A percentile compares a stretch with the other conserved stretches of the same genome.
Conservation (phyloP, 2,329 filamentous ascomycete genomes). For the Remersonia thermophila region DNA sequence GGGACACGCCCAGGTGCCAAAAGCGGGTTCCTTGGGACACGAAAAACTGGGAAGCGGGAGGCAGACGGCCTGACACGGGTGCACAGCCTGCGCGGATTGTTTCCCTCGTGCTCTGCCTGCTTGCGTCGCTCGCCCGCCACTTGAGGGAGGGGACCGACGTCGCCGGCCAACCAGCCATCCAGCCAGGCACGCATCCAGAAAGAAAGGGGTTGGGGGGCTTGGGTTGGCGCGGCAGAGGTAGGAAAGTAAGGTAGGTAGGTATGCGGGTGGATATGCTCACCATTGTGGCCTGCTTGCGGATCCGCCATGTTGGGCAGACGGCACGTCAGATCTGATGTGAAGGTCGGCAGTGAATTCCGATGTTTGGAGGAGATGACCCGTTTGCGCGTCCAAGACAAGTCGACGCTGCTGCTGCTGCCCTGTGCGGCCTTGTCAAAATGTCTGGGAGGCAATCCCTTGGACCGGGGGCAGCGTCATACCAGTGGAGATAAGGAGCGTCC, state of each 20-base stretch:
- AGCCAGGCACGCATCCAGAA: no score
- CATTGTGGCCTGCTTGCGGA: conserved; percentile 17
- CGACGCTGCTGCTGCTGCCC: conserved; percentile 1
- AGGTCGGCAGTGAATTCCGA: conserved; percentile 5
- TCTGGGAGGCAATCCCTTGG: conserved; percentile 16
- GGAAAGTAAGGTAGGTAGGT: no score
- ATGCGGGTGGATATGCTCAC: no score
- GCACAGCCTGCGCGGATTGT: no score
- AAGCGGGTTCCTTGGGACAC: conserved; percentile 6
- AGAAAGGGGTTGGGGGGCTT: no score
- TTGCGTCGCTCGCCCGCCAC: no score
- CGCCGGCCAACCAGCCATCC: no score
- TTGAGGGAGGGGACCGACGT: no score
- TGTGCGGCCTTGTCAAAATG: conserved; percentile 15
- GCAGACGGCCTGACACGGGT: not conserved
- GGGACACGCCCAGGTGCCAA: conserved; percentile 12
- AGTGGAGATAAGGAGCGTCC: conserved; percentile 14
- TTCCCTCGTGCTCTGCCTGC: no score
- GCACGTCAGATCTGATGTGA: conserved; percentile 4
- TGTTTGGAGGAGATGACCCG: conserved; percentile 5
- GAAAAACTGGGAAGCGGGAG: conserved; percentile 18
- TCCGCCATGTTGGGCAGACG: conserved; percentile 14
- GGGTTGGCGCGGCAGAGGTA: no score
- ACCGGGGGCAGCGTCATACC: conserved; percentile 18
- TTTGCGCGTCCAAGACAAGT: conserved; percentile 6